Evolutionary conservation across 306 rosid genomes (phyloP).

Genomic region (Dalbergia cultrata): DNA sequence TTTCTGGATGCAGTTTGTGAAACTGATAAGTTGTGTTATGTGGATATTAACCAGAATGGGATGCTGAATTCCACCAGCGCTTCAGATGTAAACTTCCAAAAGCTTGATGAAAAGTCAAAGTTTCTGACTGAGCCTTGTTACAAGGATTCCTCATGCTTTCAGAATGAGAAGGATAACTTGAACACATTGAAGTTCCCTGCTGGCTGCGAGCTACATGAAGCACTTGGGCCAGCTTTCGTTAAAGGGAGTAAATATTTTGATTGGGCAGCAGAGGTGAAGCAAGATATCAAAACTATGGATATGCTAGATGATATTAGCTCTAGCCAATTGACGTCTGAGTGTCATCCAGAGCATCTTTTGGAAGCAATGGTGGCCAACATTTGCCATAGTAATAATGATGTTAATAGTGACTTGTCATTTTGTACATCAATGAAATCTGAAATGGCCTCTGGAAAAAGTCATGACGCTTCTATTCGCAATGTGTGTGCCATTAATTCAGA

Average conservation of each 20-base stretch:
- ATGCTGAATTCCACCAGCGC: slow-evolving; percentile 48
- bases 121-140: slow-evolving; percentile 49
- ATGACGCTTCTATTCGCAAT: slow-evolving; percentile 69
- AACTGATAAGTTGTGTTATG: slow-evolving; percentile 47
- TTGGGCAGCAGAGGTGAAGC: slow-evolving; percentile 55
- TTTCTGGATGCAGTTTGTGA: slow-evolving; percentile 56
- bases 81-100: slow-evolving; percentile 56
- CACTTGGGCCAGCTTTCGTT: slow-evolving; percentile 84
- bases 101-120: slow-evolving; percentile 48
- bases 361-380: slow-evolving; percentile 88
- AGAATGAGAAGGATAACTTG: slow-evolving; percentile 53
- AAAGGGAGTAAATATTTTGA: slow-evolving; percentile 61
- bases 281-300: slow-evolving; percentile 58
- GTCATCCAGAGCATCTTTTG: slow-evolving; percentile 78
- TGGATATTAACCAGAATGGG: slow-evolving; percentile 51
- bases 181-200: slow-evolving; percentile 78
- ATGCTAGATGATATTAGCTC: slow-evolving; percentile 60
- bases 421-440: slow-evolving; percentile 75
- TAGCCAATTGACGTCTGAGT: slow-evolving; percentile 75
- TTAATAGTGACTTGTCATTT: slow-evolving; percentile 66
- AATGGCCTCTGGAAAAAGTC: slow-evolving; percentile 63
- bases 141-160: slow-evolving; percentile 48
- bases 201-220: slow-evolving; percentile 96
- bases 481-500: slow-evolving; percentile 62
- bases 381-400: slow-evolving; percentile 66